Conservation (phyloP, 768 basidiomycete genomes). For the Mrakia frigida region DNA sequence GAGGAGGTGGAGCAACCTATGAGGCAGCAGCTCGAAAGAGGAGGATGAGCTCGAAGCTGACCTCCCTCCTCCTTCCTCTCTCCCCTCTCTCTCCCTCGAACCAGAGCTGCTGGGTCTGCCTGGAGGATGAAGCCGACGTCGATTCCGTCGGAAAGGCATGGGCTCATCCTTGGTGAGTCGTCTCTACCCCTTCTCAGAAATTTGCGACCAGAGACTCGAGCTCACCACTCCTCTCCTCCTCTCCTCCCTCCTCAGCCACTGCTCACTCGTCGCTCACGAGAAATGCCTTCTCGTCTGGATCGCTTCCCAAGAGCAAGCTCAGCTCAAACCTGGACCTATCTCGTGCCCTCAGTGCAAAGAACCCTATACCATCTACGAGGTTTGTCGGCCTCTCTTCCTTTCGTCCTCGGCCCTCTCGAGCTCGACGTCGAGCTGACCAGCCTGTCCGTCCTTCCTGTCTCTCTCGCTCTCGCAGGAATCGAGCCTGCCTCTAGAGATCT, state of each 20-base stretch:
- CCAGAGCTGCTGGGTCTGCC: conserved; percentile 19
- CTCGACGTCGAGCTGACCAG: background rate
- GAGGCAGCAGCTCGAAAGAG: background rate
- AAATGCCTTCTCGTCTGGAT: conserved; percentile 20
- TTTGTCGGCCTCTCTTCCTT: background rate
- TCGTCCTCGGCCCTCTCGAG: background rate
- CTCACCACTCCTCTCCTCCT: background rate
- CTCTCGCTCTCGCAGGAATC: background rate
- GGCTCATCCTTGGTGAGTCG: conserved; percentile 19
- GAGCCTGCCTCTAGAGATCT: background rate
- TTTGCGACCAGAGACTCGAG: background rate
- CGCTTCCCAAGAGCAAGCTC: conserved; percentile 17
- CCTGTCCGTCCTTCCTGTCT: background rate
- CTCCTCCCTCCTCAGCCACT: background rate
- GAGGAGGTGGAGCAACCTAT: background rate
- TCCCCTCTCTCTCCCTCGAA: background rate
- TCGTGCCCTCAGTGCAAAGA: conserved; percentile 19
- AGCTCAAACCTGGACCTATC: conserved; percentile 2
- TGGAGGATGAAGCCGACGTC: conserved; percentile 7
- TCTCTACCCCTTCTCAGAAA: background rate
- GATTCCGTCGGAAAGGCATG: conserved; percentile 1
- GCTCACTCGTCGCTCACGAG: conserved; percentile 20
- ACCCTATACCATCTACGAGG: conserved; percentile 5
- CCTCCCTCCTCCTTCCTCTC: background rate
- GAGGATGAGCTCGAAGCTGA: conserved; percentile 6